Base-by-base conservation (phyloP, 2,329 filamentous ascomycete genomes). In the Fusarium nurragi region DNA sequence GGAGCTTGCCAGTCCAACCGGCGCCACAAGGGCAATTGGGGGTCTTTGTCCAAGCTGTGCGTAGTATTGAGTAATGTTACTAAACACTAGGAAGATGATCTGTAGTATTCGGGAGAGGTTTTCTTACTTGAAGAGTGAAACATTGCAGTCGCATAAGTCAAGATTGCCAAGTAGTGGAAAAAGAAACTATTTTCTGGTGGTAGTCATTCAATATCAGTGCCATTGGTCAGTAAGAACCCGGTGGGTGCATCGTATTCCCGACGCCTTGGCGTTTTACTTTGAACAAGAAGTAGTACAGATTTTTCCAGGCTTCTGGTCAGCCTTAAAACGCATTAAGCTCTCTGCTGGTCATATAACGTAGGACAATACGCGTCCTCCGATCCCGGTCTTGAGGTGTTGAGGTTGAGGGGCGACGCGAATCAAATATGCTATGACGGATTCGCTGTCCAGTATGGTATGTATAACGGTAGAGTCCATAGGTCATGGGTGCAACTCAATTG, bases 201-300 rank as follows among this genome's bases (percentile, higher is more conserved):
- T 10, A 30, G 6, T 37, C 36, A 16, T 36, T 22, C 37, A 7
- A 9, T 16, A 1, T 1, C 5, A 5, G 3, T 4, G 5, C 5
- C 3, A 26, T 41, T 58, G 32, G 28, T 3, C n/a, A 39, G 7
- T 14, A 10, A 3, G 6, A 6, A 11, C 2, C n/a, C 8, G 8
- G 32, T 39, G 55, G 51, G 13, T 54, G 51, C 43, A 56, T 59
- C 55, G 55, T 59, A 56, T 59, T 56, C 25, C 28, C 30, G 38
- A 26, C 51, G 43, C 55, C 51, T 43, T 38, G 55, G 51, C 51
- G 55, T 43, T 56, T 34, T n/a, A 36, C 23, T 43, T 59, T 10
- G n/a, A 46, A 36, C 19, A 10, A 26, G 4, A 16, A 3, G 5
- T 34, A 8, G 6, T 16, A 26, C 10, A 7, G 1, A 10, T 6